Evolutionary conservation across 78 protist genomes (phyloP).

Genomic region (Thecamonas trahens): DNA sequence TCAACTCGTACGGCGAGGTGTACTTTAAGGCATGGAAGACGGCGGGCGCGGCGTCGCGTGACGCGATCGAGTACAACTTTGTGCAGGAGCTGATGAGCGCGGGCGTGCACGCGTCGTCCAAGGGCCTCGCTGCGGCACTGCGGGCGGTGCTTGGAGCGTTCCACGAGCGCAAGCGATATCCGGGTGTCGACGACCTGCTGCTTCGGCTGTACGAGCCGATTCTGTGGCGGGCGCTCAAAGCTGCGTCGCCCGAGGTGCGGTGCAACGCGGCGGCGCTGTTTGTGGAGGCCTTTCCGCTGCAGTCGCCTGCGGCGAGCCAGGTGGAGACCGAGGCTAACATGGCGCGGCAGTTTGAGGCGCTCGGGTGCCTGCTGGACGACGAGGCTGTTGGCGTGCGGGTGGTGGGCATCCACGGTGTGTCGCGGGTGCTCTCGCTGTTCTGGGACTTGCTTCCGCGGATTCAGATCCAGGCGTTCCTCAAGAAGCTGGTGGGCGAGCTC

Average conservation of each 20-base stretch:
- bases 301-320: conserved; percentile 2
- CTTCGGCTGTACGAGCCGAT: conserved; percentile 35
- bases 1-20: conserved; percentile 6
- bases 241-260: conserved; percentile 28
- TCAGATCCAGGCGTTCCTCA: neutral
- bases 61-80: conserved; percentile 2
- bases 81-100: conserved; percentile 25
- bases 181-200: conserved; percentile 32
- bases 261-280: conserved; percentile 32
- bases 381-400: conserved; percentile 9
- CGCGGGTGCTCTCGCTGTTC: conserved; percentile 5
- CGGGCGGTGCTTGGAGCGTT: neutral
- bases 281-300: conserved; percentile 34
- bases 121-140: neutral
- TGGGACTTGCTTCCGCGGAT: conserved; percentile 34
- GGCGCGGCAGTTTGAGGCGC: conserved; percentile 1
- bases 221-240: conserved; percentile 25
- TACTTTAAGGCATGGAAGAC: conserved; percentile 28
- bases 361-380: conserved; percentile 11
- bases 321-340: conserved; percentile 4
- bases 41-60: neutral
- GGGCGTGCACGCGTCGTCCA: conserved; percentile 13
- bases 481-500: conserved; percentile 3
- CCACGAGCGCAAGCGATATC: conserved; percentile 2
- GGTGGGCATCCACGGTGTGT: conserved; percentile 13